A percentile compares a stretch with the other conserved stretches of the same genome.
Conservation (phyloP, 305 asterid species). For the Striga hermonthica region DNA sequence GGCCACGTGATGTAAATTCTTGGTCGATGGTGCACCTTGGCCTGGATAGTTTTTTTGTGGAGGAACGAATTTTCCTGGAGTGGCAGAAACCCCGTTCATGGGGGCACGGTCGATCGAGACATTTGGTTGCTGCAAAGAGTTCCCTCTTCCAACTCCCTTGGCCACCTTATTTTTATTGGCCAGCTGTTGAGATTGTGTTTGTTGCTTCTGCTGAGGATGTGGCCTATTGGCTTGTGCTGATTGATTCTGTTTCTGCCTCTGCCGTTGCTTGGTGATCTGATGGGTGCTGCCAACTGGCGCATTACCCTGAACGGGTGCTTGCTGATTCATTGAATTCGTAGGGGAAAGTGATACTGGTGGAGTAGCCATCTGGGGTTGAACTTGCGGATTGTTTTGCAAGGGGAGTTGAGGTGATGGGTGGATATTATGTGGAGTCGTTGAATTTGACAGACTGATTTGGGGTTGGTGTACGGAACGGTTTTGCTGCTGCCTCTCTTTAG, state of each 20-base stretch:
- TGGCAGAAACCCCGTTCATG: slow-evolving; percentile 44
- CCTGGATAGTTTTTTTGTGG: slow-evolving; percentile 47
- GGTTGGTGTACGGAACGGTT: slow-evolving; percentile 48
- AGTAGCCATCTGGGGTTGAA: slow-evolving; percentile 45
- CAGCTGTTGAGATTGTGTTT: slow-evolving; percentile 37
- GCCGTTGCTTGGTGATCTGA: slow-evolving; percentile 57
- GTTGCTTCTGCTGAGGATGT: slow-evolving; percentile 66
- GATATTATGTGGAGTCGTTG: slow-evolving; percentile 38
- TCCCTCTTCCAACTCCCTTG: slow-evolving; percentile 67
- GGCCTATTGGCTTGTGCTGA: slow-evolving; percentile 50
- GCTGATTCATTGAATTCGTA: slow-evolving; percentile 49
- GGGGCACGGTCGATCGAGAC: slow-evolving; percentile 43
- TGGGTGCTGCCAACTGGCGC: slow-evolving; percentile 48
- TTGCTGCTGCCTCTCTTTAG: slow-evolving; percentile 67
- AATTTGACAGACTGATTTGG: slow-evolving; percentile 43
- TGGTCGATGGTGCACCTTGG: slow-evolving; percentile 32
- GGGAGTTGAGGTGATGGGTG: slow-evolving; percentile 54
- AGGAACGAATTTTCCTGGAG: slow-evolving; percentile 41
- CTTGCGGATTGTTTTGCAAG: slow-evolving; percentile 45
- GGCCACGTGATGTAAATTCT: slow-evolving; percentile 39
- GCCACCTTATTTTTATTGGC: slow-evolving; percentile 35
- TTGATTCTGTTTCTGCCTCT: slow-evolving; percentile 47
- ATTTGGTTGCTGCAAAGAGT: slow-evolving; percentile 45
- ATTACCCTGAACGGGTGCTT: slow-evolving; percentile 42
- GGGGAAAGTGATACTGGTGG: slow-evolving; percentile 45